Base-by-base conservation (phyloP, 257 asterid genomes). In the Lavandula angustifolia region DNA sequence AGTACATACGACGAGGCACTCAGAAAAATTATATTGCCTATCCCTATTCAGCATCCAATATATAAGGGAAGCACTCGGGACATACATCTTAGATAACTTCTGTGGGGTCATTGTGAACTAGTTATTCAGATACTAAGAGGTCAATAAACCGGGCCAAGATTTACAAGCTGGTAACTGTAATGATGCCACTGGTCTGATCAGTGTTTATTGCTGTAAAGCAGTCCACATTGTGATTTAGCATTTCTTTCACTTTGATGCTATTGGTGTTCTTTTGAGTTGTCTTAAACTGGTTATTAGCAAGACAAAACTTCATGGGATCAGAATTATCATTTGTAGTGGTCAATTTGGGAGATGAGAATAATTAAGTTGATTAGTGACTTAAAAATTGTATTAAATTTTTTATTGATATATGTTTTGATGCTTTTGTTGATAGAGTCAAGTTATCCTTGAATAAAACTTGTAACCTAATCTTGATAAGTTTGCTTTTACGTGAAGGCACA, bases 401-500 rank as follows among this genome's bases (percentile, higher is more conserved):
- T 42, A 44, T 32, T 32, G 32, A 54, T 17, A 59, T 33, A 46
- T 5, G 18, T 48, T 43, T 68, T 67, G 32, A 40, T 31, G n/a
- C 48, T 27, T 50, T 31, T 66, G 13, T 55, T 71, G 6, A 40
- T 62, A 43, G 22, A 60, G 70, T 22, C 34, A 2, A 40, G 33
- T 37, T 27, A 51, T 22, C 64, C 14, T 9, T 9, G 43, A 62
- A 33, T 33, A 46, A 41, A 49, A 6, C 48, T 32, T 40, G 60
- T 68, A 58, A 52, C 53, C 9, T 40, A 3, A 60, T 50, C 57
- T 41, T 53, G 51, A 33, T 47, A 59, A 48, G 54, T 64, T 33
- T 72, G 71, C 58, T 73, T 55, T 40, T 72, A 50, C 76, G 49
- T 74, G 74, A 81, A 92, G 99, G 90, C 94, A 73, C 66, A 75